These are phyloP conservation scores for Xerocomus spinulosus DNA, from an alignment of 768 basidiomycete species.

Conservation along the genomic window DNA sequence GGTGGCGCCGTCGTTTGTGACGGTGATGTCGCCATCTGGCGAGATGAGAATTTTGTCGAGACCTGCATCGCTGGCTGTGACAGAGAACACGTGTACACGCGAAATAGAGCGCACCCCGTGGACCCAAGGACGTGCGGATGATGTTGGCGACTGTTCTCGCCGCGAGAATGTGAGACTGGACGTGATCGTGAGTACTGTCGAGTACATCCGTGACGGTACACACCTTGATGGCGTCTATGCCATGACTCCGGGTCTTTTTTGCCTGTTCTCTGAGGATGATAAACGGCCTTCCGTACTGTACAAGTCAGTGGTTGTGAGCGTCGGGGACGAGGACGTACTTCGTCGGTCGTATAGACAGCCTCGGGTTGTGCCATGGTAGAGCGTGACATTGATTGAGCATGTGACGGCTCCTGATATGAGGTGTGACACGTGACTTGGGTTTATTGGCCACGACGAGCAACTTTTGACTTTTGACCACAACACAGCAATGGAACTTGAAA, in stretches of 20 bases:
- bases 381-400: conserved; percentile 25
- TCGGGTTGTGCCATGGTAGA: conserved; percentile 41
- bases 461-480: conserved; percentile 22
- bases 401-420: conserved; percentile 24
- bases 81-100: conserved; percentile 7
- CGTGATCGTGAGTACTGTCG: too few species aligned
- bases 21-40: conserved; percentile 97
- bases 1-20: conserved; percentile 98
- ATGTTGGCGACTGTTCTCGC: conserved; percentile 93
- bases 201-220: too few species aligned
- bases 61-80: conserved; percentile 43
- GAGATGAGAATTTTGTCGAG: conserved; percentile 94
- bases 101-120: conserved; percentile 60
- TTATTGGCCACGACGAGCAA: conserved; percentile 4
- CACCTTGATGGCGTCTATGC: conserved; percentile 93
- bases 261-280: conserved; percentile 94
- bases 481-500: conserved; percentile 58
- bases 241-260: conserved; percentile 89
- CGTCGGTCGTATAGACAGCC: conserved; percentile 83
- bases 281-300: conserved; percentile 90
- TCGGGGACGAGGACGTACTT: conserved; percentile 42
- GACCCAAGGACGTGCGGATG: conserved; percentile 90
- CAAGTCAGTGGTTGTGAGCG: conserved; percentile 5
- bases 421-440: conserved; percentile 28
- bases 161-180: conserved; percentile 90